These are phyloP conservation scores for Scedosporium minutisporum DNA, from an alignment of 2,329 filamentous ascomycete genomes.

Conservation along the genomic window DNA sequence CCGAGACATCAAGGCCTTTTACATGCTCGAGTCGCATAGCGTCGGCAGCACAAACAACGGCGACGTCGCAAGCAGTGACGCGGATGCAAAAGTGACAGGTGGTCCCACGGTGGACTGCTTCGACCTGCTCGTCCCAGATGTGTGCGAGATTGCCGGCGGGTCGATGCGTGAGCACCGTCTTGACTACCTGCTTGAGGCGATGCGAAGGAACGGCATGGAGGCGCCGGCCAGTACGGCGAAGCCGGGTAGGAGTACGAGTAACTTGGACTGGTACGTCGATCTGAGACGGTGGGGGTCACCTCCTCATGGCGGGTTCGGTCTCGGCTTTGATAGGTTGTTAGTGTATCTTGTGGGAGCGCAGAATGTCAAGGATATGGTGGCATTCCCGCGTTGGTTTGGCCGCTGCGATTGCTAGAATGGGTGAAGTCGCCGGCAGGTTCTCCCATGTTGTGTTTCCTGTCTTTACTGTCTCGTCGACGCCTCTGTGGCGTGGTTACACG, in stretches of 20 bases:
- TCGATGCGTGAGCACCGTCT: slow-evolving; percentile 81
- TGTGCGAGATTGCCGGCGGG: slow-evolving; percentile 80
- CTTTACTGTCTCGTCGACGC: too few species aligned
- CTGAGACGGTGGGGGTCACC: slow-evolving; percentile 84
- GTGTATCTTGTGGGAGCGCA: slow-evolving; percentile 73
- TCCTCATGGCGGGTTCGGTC: slow-evolving; percentile 81
- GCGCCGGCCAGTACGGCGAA: slow-evolving; percentile 12
- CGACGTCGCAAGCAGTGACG: neutral
- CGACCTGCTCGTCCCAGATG: slow-evolving; percentile 75
- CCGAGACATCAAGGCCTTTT: slow-evolving; percentile 83
- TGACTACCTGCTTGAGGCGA: slow-evolving; percentile 55
- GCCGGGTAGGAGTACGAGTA: slow-evolving; percentile 11
- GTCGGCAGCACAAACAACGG: slow-evolving; percentile 10
- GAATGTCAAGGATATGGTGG: slow-evolving; percentile 76
- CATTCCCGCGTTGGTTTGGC: slow-evolving; percentile 69
- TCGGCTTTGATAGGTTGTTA: slow-evolving; percentile 81
- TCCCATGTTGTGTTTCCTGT: too few species aligned
- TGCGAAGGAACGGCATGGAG: slow-evolving; percentile 58
- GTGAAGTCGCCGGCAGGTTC: neutral
- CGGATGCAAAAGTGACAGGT: slow-evolving; percentile 11
- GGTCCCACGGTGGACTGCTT: slow-evolving; percentile 71
- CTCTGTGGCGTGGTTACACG: too few species aligned
- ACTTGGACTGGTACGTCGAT: slow-evolving; percentile 77
- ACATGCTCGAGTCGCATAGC: slow-evolving; percentile 34
- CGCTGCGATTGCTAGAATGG: slow-evolving; percentile 46